Percentiles rank a stretch among this genome's conserved stretches.
Conservation (phyloP, 352 stramenopile genomes). For the Pythium periplocum region DNA sequence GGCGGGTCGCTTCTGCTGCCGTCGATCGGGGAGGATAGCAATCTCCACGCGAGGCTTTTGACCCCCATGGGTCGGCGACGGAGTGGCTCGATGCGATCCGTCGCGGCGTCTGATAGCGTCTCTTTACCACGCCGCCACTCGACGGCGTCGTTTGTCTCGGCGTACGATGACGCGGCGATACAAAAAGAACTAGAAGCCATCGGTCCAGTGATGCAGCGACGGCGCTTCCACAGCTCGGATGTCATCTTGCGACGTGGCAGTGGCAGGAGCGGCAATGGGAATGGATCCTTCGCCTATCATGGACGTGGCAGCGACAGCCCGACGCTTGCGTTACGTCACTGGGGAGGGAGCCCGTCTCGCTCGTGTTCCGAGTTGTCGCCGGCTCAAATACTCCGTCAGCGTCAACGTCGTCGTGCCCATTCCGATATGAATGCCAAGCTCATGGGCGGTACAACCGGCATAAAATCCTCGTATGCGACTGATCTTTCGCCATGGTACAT, state of each 20-base stretch:
- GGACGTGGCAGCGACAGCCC: slow-evolving; percentile 15
- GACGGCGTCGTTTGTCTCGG: too few relatives aligned
- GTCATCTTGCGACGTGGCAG: slow-evolving; percentile 24
- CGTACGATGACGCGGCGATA: too few relatives aligned
- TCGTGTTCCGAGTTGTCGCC: slow-evolving; percentile 10
- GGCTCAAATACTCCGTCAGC: slow-evolving; percentile 14
- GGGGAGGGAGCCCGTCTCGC: slow-evolving; percentile 11
- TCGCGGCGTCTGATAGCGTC: too few relatives aligned
- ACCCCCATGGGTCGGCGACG: too few relatives aligned
- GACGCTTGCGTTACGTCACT: slow-evolving; percentile 19
- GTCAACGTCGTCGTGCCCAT: slow-evolving; percentile 14
- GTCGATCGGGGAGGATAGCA: too few relatives aligned
- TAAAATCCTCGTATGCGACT: neutral
- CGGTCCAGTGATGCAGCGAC: slow-evolving; percentile 12
- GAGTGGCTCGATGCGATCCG: too few relatives aligned
- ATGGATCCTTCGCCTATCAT: neutral
- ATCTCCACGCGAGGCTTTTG: too few relatives aligned
- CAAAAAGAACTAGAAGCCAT: too few relatives aligned
- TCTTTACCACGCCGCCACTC: too few relatives aligned
- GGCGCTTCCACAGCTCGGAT: slow-evolving; percentile 61
- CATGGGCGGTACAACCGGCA: neutral
- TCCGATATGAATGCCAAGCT: slow-evolving; percentile 5
- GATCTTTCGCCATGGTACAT: neutral
- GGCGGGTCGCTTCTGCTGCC: too few relatives aligned
- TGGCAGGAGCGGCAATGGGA: slow-evolving; percentile 12